phyloP scores from a whole-genome alignment of 345 rosid genomes.

The Murraya koenigii region DNA sequence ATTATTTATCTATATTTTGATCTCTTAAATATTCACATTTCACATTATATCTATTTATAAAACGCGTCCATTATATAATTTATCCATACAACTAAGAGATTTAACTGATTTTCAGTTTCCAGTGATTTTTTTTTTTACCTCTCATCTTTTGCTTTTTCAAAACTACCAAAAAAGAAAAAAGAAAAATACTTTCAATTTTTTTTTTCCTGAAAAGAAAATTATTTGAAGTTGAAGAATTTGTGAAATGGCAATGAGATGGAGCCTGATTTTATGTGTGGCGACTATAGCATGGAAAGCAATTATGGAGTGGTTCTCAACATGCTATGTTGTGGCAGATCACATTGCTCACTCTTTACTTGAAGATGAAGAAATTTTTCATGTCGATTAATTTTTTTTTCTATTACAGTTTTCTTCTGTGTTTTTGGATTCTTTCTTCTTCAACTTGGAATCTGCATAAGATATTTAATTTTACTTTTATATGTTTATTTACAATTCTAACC shows the following conservation, averaged over 20 bases:
- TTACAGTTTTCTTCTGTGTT: neutral
- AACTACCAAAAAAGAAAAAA: no score
- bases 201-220: no score
- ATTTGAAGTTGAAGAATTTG: neutral
- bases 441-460: no score
- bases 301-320: slow-evolving; percentile 6
- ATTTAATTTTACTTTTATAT: no score
- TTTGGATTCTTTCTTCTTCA: no score
- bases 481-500: no score
- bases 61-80: neutral
- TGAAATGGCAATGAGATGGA: slow-evolving; percentile 12
- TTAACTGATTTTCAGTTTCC: no score
- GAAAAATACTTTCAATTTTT: no score
- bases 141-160: no score
- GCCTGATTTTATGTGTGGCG: neutral
- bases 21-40: neutral
- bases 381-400: neutral
- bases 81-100: neutral
- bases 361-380: neutral
- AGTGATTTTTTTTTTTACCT: no score
- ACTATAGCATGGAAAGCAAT: neutral
- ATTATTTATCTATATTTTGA: neutral
- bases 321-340: slow-evolving; percentile 9
- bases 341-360: slow-evolving; percentile 5
- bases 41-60: neutral